Base-by-base conservation (phyloP, 23 red algal species). In the Gracilariopsis chorda region DNA sequence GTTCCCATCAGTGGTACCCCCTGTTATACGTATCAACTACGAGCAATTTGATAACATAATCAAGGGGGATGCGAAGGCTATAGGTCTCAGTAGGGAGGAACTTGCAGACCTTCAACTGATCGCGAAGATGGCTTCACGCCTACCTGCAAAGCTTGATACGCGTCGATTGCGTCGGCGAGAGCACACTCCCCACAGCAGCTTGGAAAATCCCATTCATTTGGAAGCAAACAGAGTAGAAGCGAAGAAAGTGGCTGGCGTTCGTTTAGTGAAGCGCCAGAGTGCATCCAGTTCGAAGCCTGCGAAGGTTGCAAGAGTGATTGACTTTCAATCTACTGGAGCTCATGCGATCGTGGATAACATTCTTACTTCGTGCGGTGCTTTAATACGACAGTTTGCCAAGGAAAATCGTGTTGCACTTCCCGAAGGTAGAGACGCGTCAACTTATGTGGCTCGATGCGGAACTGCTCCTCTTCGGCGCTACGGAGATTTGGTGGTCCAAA, bases 391-490 rank as follows among this genome's bases (percentile, higher is more conserved):
- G 68, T 85, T 86, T 72, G 92, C 92, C 2, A 39, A 24, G 20
- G 46, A 84, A 63, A 76, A 75, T 23, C 57, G 60, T 3, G 83
- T 60, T 43, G 33, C 14, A 5, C 70, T 94, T 32, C 92, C 92
- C 19, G 92, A 94, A 69, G 73, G 82, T 36, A 52, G 51, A 42
- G 83, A 51, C n/a, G 80, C 92, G 0, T 59, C 45, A 4, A 34
- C 48, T 2, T 85, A 84, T 20, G 92, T 86, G 44, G 75, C 67
- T 1, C 82, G 92, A 79, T 94, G 92, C 73, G 92, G 92, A 45
- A 94, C 92, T 62, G 92, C 92, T 25, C 92, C 92, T 34, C 41
- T 94, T 17, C 72, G 92, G 23, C 65, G 82, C 9, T 94, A 94
- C 48, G 45, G 48, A 78, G 92, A 94, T 25, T 80, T 94, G 3